A percentile compares a stretch with the other conserved stretches of the same genome.
phyloP scores from a whole-genome alignment of 371 early-diverging fungal genomes.

The Umbelopsis sp. region DNA sequence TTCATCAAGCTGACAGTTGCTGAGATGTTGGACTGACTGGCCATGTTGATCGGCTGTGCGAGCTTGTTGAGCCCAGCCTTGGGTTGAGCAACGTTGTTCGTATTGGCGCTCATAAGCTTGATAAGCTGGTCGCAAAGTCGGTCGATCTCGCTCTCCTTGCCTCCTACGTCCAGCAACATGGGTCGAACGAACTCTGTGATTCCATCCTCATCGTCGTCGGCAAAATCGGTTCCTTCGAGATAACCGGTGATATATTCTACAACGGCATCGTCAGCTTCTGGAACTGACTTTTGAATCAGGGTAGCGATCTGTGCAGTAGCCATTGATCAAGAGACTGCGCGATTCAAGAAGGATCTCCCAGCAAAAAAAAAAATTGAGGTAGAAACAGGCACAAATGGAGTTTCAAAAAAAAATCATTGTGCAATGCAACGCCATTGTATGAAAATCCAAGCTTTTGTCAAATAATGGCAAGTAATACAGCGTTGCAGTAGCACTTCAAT shows the following conservation, averaged over 20 bases:
- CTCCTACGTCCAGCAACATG: slow-evolving; percentile 80
- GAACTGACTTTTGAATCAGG: slow-evolving; percentile 67
- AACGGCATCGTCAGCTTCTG: slow-evolving; percentile 77
- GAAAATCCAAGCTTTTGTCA: too few species aligned
- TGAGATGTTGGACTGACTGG: slow-evolving; percentile 54
- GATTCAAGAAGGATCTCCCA: neutral
- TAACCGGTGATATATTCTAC: slow-evolving; percentile 84
- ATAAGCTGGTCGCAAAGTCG: slow-evolving; percentile 66
- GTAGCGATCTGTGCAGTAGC: slow-evolving; percentile 31
- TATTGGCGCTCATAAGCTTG: slow-evolving; percentile 49
- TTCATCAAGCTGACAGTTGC: slow-evolving; percentile 55
- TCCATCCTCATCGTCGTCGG: slow-evolving; percentile 73
- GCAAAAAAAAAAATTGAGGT: neutral
- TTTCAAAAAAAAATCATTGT: neutral
- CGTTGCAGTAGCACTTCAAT: too few species aligned
- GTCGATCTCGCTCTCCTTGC: slow-evolving; percentile 63
- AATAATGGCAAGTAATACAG: too few species aligned
- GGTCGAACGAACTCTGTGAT: slow-evolving; percentile 87
- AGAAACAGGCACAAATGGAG: neutral
- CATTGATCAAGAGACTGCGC: slow-evolving; percentile 11
- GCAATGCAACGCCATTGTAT: too few species aligned
- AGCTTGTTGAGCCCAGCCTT: slow-evolving; percentile 45
- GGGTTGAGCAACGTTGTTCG: slow-evolving; percentile 31
- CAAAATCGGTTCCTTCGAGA: slow-evolving; percentile 72
- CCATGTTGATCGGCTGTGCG: slow-evolving; percentile 64